phyloP scores from a whole-genome alignment of 352 stramenopile genomes.

The Pythium scleroteichum region DNA sequence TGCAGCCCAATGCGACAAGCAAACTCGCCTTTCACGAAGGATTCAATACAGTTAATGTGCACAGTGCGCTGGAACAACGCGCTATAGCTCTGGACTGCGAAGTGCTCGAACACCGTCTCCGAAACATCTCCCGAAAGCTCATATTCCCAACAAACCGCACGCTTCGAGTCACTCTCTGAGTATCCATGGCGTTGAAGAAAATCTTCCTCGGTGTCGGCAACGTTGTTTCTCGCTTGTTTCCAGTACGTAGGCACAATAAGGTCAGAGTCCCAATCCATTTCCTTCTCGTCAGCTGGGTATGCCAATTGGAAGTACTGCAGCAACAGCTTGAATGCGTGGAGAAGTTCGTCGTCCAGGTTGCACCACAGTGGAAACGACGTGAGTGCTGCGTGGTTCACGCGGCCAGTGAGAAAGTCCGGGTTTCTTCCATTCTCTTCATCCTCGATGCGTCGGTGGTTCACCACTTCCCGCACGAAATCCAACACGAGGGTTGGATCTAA shows the following conservation, averaged over 20 bases:
- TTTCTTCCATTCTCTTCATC: neutral
- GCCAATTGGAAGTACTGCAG: constrained; percentile 27
- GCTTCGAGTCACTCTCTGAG: neutral
- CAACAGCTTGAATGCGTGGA: constrained; percentile 25
- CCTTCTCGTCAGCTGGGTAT: constrained; percentile 16
- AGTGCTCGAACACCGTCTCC: constrained; percentile 29
- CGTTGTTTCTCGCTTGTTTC: constrained; percentile 3
- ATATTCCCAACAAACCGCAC: constrained; percentile 25
- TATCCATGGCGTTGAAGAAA: constrained; percentile 16
- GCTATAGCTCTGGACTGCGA: constrained; percentile 28
- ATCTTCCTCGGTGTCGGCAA: neutral
- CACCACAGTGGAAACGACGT: constrained; percentile 11
- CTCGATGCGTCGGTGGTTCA: constrained; percentile 9
- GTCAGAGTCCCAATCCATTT: constrained; percentile 25
- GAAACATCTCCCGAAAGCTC: constrained; percentile 18
- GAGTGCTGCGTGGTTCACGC: constrained; percentile 10
- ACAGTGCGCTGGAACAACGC: constrained; percentile 7
- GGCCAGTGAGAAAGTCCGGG: constrained; percentile 1
- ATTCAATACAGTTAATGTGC: constrained; percentile 20
- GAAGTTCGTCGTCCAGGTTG: constrained; percentile 18
- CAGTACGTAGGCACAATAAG: constrained; percentile 29
- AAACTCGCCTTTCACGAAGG: constrained; percentile 13
- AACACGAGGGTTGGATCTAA: constrained; percentile 33
- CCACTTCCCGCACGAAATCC: constrained; percentile 29
- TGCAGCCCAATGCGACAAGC: constrained; percentile 12